Base-by-base conservation (phyloP, 768 basidiomycete species). In the Suillus subalutaceus region DNA sequence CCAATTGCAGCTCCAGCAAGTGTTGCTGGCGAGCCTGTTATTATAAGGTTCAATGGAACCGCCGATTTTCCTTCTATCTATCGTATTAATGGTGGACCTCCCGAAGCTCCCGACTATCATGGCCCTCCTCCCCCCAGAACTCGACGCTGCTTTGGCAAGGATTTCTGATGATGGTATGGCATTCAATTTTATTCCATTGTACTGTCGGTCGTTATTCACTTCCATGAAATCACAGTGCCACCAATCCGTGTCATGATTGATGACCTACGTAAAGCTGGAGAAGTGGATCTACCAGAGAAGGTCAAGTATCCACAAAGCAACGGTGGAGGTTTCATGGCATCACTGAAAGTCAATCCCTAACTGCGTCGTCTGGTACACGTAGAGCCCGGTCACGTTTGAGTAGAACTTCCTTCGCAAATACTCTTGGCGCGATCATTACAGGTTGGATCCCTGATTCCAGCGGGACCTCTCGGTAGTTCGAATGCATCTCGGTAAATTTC, bases 251-350 rank as follows among this genome's bases (percentile, higher is more conserved):
- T 67, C 4, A 65, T 64, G 4, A 30, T 50, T 9, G 62, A 65
- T 6, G 60, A 69, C 23, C 7, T 63, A 15, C n/a, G 57, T 37
- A 63, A 46, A 57, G 67, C 67, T 48, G 66, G 66, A 10, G 58
- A 64, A 7, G 32, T 15, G 23, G 41, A 41, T 18, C 12, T 62
- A n/a, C 61, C 60, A 7, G 58, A 64, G 10, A 64, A 32, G 1
- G 68, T 64, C 7, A 66, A 30, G 58, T 56, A 67, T 30, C 62
- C 63, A 4, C 63, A 67, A n/a, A 64, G 62, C 23, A 61, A 62
- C 35, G 66, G 63, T 26, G 66, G 68, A 13, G 68, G 68, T 4
- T 67, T 65, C 62, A 59, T 69, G 18, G 66, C 44, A 6, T 63
- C 66, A 10, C 32, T 69, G 61, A 63, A 67, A 41, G 35, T 67